A percentile compares a stretch with the other conserved stretches of the same genome.
phyloP scores from a whole-genome alignment of 805 yeast genomes.

The Sugiyamaella qingdaonensis region DNA sequence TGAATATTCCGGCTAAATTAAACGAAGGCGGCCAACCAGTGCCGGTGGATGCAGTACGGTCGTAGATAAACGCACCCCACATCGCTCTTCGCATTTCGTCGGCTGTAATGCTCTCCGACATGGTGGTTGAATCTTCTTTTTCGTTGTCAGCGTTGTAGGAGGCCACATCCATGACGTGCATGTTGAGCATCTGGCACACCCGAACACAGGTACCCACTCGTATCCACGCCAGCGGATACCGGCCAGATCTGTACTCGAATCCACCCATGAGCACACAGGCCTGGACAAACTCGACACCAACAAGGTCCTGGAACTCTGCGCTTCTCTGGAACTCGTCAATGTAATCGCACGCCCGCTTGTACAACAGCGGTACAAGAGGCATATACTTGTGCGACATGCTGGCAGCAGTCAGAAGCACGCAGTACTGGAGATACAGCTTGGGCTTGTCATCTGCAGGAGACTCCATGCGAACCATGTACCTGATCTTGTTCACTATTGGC shows the following conservation, averaged over 20 bases:
- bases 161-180: slow-evolving; percentile 22
- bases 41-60: slow-evolving; percentile 25
- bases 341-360: slow-evolving; percentile 26
- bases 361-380: slow-evolving; percentile 17
- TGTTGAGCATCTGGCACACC: slow-evolving; percentile 23
- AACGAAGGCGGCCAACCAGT: slow-evolving; percentile 27
- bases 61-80: slow-evolving; percentile 26
- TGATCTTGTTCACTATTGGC: slow-evolving; percentile 36
- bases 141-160: neutral
- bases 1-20: slow-evolving; percentile 19
- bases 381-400: slow-evolving; percentile 18
- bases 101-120: slow-evolving; percentile 15
- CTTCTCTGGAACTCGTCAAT: slow-evolving; percentile 19
- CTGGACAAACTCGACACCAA: slow-evolving; percentile 24
- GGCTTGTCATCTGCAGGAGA: slow-evolving; percentile 15
- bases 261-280: slow-evolving; percentile 25
- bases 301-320: slow-evolving; percentile 16
- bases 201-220: slow-evolving; percentile 28
- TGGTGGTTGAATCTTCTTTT: neutral
- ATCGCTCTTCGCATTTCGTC: slow-evolving; percentile 32
- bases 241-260: slow-evolving; percentile 24
- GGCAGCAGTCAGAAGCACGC: slow-evolving; percentile 30
- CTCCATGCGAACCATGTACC: slow-evolving; percentile 18
- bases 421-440: slow-evolving; percentile 27
- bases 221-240: slow-evolving; percentile 31